Conservation (phyloP, 192 early-diverging fungal species). For the Coemansia sp. region DNA sequence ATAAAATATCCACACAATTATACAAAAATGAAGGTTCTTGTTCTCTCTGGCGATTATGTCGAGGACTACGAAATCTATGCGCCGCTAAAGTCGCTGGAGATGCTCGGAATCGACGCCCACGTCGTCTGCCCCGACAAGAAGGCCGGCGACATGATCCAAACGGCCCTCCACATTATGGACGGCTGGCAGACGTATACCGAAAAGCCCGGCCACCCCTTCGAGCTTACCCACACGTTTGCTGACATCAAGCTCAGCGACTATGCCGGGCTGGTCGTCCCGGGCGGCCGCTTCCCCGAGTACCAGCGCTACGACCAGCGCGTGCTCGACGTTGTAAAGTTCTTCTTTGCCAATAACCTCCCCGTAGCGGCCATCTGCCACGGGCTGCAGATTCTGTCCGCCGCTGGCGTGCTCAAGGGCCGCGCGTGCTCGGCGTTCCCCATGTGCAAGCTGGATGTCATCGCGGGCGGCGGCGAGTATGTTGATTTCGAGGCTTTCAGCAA, state of each 20-base stretch:
- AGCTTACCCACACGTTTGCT: slow-evolving; percentile 44
- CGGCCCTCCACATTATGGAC: slow-evolving; percentile 51
- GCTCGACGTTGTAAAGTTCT: slow-evolving; percentile 48
- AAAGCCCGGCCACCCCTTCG: slow-evolving; percentile 50
- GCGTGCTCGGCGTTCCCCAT: slow-evolving; percentile 37
- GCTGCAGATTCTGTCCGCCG: slow-evolving; percentile 47
- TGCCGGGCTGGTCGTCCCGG: slow-evolving; percentile 55
- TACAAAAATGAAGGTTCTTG: slow-evolving; percentile 27
- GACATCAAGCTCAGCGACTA: slow-evolving; percentile 48
- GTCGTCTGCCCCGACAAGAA: slow-evolving; percentile 57
- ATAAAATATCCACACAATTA: background rate
- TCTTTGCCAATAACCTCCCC: slow-evolving; percentile 52
- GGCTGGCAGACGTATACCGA: slow-evolving; percentile 56
- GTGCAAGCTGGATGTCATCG: slow-evolving; percentile 42
- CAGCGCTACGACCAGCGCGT: slow-evolving; percentile 53
- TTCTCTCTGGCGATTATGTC: slow-evolving; percentile 34
- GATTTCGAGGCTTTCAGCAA: slow-evolving; percentile 31
- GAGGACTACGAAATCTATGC: slow-evolving; percentile 60
- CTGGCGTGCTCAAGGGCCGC: slow-evolving; percentile 44
- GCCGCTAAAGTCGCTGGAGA: slow-evolving; percentile 53
- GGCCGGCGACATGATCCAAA: slow-evolving; percentile 52
- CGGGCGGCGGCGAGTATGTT: slow-evolving; percentile 40
- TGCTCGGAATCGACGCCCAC: slow-evolving; percentile 53
- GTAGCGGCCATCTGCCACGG: slow-evolving; percentile 60
- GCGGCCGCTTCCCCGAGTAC: slow-evolving; percentile 58